phyloP scores from a whole-genome alignment of 805 yeast genomes.

The Zygosaccharomyces pseudorouxii region DNA sequence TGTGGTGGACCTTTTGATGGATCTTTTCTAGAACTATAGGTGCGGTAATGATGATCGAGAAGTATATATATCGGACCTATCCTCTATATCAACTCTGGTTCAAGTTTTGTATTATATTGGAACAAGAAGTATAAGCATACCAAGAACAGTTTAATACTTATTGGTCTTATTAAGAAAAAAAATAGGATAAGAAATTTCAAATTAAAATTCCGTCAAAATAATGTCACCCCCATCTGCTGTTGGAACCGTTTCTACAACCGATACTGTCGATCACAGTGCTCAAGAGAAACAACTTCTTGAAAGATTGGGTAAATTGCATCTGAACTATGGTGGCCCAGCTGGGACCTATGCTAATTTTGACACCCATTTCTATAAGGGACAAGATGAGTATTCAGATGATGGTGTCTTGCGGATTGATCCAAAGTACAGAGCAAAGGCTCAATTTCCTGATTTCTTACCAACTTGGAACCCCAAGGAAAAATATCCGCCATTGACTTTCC shows the following conservation, averaged over 20 bases:
- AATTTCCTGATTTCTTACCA: slow-evolving; percentile 31
- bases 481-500: slow-evolving; percentile 12
- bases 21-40: background rate
- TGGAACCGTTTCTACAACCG: background rate
- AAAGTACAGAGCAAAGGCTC: slow-evolving; percentile 17
- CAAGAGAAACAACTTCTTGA: background rate
- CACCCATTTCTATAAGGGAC: slow-evolving; percentile 24
- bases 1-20: slow-evolving; percentile 2
- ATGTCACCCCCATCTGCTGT: slow-evolving; percentile 6
- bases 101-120: background rate
- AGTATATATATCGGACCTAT: background rate
- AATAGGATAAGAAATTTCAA: background rate
- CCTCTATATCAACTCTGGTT: background rate
- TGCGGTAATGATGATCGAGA: background rate
- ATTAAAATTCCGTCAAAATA: background rate
- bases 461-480: slow-evolving; percentile 27
- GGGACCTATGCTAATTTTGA: slow-evolving; percentile 32
- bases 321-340: background rate
- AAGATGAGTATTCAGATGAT: slow-evolving; percentile 30
- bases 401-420: slow-evolving; percentile 26
- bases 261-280: background rate
- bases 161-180: background rate
- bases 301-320: slow-evolving; percentile 9
- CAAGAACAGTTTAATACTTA: background rate
- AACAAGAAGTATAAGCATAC: background rate